These are phyloP conservation scores for Carallia brachiata DNA, from an alignment of 345 rosid genomes.

Conservation along the genomic window DNA sequence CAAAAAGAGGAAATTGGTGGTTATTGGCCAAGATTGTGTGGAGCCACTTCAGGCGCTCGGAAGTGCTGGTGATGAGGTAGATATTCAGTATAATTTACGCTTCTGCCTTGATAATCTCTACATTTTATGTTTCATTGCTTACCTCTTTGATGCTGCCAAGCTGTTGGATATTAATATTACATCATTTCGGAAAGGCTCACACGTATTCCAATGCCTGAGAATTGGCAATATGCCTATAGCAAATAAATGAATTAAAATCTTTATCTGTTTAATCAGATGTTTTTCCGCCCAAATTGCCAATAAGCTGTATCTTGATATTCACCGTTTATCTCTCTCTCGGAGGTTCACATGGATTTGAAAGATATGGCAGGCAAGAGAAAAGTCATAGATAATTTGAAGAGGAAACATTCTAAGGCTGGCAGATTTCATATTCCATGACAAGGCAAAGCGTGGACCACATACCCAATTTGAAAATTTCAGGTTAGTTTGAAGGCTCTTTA, in stretches of 20 bases:
- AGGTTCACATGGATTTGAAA: conserved; percentile 58
- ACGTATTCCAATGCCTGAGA: background rate
- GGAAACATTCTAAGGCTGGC: conserved; percentile 20
- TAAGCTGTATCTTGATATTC: background rate
- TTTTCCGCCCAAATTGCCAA: background rate
- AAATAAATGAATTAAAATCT: background rate
- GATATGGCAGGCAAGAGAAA: conserved; percentile 57
- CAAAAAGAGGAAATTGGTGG: conserved; percentile 59
- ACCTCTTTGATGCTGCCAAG: background rate
- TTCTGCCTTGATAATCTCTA: background rate
- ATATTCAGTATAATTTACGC: background rate
- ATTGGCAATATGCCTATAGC: background rate
- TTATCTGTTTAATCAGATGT: background rate
- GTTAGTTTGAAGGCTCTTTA: too few relatives aligned
- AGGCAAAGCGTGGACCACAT: too few relatives aligned
- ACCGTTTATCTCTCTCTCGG: conserved; percentile 7
- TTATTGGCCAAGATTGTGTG: conserved; percentile 77
- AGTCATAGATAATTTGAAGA: conserved; percentile 43
- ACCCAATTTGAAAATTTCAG: too few relatives aligned
- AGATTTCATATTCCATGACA: too few relatives aligned
- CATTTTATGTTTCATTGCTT: background rate
- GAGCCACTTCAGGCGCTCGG: conserved; percentile 98
- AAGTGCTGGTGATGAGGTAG: conserved; percentile 66
- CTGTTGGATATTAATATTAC: background rate
- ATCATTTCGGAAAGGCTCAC: background rate